Evolutionary conservation across 2,329 filamentous ascomycete species (phyloP).

Genomic region (Beauveria sp.): DNA sequence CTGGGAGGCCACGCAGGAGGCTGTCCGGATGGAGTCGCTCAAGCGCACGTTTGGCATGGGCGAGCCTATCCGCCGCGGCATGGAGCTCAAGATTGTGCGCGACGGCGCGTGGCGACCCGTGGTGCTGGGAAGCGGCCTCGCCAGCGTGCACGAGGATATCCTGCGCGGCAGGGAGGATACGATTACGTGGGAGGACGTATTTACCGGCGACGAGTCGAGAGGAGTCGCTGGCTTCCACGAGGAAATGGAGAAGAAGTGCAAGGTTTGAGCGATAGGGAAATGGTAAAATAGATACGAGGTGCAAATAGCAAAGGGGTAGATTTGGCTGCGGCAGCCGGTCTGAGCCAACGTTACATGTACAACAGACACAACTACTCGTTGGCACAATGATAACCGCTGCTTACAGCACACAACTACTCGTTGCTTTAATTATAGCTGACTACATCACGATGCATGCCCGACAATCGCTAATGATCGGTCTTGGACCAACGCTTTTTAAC

Average conservation of each 20-base stretch:
- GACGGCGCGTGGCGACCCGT: slow-evolving; percentile 74
- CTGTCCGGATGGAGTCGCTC: slow-evolving; percentile 79
- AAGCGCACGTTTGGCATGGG: slow-evolving; percentile 84
- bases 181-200: slow-evolving; percentile 92
- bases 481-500: neutral
- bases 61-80: slow-evolving; percentile 83
- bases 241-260: slow-evolving; percentile 89
- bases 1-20: slow-evolving; percentile 87
- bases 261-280: slow-evolving; percentile 41
- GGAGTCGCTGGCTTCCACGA: slow-evolving; percentile 70
- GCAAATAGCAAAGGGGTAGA: neutral
- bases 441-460: neutral
- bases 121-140: slow-evolving; percentile 51
- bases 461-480: neutral
- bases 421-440: neutral
- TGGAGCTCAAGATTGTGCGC: slow-evolving; percentile 87
- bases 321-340: neutral
- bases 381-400: neutral
- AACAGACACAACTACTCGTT: slow-evolving; percentile 4
- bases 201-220: slow-evolving; percentile 67
- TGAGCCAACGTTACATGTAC: neutral
- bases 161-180: slow-evolving; percentile 69
- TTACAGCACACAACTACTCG: neutral
- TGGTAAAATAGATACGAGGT: neutral
- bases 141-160: slow-evolving; percentile 82